Evolutionary conservation across 164 flowering plant genomes (phyloP).

Genomic region (Berberis vulgaris): DNA sequence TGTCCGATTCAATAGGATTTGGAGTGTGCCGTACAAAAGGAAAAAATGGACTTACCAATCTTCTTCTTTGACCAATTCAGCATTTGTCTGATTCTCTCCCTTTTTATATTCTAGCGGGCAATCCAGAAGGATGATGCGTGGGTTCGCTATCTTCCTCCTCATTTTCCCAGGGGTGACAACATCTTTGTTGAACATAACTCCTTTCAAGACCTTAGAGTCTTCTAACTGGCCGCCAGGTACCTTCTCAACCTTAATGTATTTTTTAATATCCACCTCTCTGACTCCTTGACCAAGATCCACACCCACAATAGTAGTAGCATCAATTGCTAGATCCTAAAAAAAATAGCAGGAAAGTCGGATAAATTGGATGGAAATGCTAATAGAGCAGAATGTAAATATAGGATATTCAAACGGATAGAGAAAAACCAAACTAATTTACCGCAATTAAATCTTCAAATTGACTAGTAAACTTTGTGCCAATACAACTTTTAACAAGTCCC

Average conservation of each 20-base stretch:
- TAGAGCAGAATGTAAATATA: background rate
- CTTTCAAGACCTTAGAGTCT: conserved; percentile 81
- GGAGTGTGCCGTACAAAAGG: background rate
- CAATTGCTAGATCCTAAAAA: conserved; percentile 80
- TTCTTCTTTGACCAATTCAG: conserved; percentile 85
- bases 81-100: conserved; percentile 97
- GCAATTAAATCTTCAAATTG: conserved; percentile 92
- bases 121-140: conserved; percentile 87
- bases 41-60: conserved; percentile 41
- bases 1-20: background rate
- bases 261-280: conserved; percentile 89
- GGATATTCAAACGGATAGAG: background rate
- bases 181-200: conserved; percentile 96
- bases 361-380: background rate
- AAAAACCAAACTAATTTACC: conserved; percentile 30
- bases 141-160: conserved; percentile 87
- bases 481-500: conserved; percentile 79
- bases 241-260: conserved; percentile 89
- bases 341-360: background rate
- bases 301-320: conserved; percentile 81
- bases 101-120: conserved; percentile 94
- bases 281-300: conserved; percentile 91
- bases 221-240: conserved; percentile 95
- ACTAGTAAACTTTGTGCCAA: conserved; percentile 90
- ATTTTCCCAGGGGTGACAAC: conserved; percentile 94